phyloP scores from a whole-genome alignment of 2,329 filamentous ascomycete species.

The Alternaria sp. region DNA sequence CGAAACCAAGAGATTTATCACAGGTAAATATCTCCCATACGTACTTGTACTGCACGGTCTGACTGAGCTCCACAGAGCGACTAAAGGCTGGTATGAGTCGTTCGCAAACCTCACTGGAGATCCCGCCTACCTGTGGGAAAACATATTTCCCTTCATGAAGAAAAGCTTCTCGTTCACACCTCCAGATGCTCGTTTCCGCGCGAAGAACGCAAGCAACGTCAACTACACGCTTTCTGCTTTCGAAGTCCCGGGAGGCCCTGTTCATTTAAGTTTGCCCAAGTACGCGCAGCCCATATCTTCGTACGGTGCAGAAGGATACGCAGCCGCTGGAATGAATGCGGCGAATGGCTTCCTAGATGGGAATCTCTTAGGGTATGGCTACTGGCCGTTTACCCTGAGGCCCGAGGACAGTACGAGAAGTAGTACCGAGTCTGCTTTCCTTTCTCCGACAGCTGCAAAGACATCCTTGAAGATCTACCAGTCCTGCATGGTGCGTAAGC shows the following conservation, averaged over 20 bases:
- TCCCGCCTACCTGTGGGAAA: conserved; percentile 30
- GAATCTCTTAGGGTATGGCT: conserved; percentile 7
- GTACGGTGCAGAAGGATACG: conserved; percentile 9
- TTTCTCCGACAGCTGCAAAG: conserved; percentile 1
- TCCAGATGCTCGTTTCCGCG: conserved; percentile 19
- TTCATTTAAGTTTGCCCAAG: conserved; percentile 15
- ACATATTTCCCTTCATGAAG: conserved; percentile 32
- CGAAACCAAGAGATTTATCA: conserved; percentile 32
- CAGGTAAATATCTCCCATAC: conserved; percentile 1
- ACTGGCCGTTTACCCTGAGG: conserved; percentile 9
- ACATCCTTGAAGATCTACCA: conserved; percentile 13
- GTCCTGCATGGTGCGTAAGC: conserved; percentile 8
- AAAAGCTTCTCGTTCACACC: conserved; percentile 36
- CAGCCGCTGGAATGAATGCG: conserved; percentile 6
- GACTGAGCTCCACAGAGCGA: neutral
- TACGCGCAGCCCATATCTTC: conserved; percentile 14
- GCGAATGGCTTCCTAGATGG: conserved; percentile 9
- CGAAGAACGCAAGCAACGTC: conserved; percentile 2
- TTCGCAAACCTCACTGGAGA: conserved; percentile 31
- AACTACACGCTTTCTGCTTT: conserved; percentile 13
- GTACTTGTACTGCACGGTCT: neutral
- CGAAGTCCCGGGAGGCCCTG: conserved; percentile 7
- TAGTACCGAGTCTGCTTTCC: conserved; percentile 9
- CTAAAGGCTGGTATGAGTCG: conserved; percentile 13
- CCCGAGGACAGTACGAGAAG: conserved; percentile 9